Evolutionary conservation across 1,284 basidiomycete species (phyloP).

Genomic region (Pterula multifida): DNA sequence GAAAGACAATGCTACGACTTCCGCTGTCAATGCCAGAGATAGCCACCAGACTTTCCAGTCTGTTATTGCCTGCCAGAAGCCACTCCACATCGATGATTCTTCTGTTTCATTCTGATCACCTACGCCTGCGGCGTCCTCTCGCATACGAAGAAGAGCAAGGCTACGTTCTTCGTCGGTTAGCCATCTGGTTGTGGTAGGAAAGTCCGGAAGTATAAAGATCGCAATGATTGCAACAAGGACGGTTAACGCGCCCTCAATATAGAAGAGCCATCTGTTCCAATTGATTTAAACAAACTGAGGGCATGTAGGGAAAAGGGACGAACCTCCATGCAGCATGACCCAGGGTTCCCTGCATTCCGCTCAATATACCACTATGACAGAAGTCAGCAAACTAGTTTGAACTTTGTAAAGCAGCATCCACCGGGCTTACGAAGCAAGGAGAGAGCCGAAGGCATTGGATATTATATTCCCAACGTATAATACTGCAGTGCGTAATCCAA

Average conservation of each 20-base stretch:
- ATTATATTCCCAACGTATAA: conserved; percentile 61
- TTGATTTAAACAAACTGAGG: not conserved
- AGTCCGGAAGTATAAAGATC: conserved; percentile 69
- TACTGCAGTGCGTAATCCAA: conserved; percentile 55
- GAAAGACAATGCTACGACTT: conserved; percentile 52
- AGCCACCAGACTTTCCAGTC: conserved; percentile 73
- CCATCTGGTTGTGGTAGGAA: conserved; percentile 53
- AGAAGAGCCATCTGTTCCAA: conserved; percentile 58
- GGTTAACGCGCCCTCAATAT: conserved; percentile 59
- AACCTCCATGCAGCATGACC: conserved; percentile 64
- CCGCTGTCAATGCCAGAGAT: conserved; percentile 37
- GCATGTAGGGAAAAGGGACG: conserved; percentile 8
- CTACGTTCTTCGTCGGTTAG: conserved; percentile 49
- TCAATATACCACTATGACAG: conserved; percentile 31
- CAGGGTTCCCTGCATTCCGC: conserved; percentile 54
- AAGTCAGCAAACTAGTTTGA: not conserved
- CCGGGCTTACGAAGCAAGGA: conserved; percentile 40
- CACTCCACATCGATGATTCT: conserved; percentile 22
- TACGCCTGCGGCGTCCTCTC: conserved; percentile 56
- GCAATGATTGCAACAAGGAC: conserved; percentile 48
- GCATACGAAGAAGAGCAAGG: conserved; percentile 61
- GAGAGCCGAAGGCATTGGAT: conserved; percentile 65
- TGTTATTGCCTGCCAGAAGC: conserved; percentile 44
- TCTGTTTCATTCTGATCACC: conserved; percentile 35
- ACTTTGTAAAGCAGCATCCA: not conserved